Percentiles rank a stretch among this genome's conserved stretches.
phyloP scores from a whole-genome alignment of 2,329 filamentous ascomycete species.

The Amauroascus verrucosus region DNA sequence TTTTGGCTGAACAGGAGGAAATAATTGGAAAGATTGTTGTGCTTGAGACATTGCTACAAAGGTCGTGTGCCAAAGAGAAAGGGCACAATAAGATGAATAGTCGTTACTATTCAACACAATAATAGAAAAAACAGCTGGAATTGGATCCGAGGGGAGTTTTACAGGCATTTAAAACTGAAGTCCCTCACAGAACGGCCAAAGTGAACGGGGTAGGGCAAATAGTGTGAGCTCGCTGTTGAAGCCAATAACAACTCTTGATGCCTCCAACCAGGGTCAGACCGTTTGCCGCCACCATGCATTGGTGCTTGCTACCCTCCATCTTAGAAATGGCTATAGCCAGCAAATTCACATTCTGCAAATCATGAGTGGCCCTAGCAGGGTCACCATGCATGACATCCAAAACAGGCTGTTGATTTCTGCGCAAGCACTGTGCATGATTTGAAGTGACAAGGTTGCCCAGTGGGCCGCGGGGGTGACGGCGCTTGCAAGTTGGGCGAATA shows the following conservation, averaged over 20 bases:
- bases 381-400: slow-evolving; percentile 3
- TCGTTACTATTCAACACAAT: not conserved
- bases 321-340: too few relatives aligned
- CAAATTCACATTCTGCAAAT: too few relatives aligned
- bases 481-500: slow-evolving; percentile 5
- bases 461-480: not conserved
- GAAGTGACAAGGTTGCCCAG: not conserved
- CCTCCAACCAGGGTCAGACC: not conserved
- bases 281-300: slow-evolving; percentile 5
- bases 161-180: not conserved
- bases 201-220: not conserved
- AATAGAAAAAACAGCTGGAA: not conserved
- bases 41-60: slow-evolving; percentile 2
- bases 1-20: slow-evolving; percentile 29
- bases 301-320: too few relatives aligned
- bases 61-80: not conserved
- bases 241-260: not conserved
- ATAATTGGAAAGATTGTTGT: slow-evolving; percentile 28
- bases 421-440: slow-evolving; percentile 1
- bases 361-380: not conserved
- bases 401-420: not conserved
- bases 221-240: slow-evolving; percentile 4
- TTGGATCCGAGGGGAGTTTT: not conserved
- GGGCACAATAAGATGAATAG: not conserved
- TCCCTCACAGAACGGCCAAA: not conserved